Conservation (phyloP, 2,329 filamentous ascomycete genomes). For the Drechslerella coelobrocha region DNA sequence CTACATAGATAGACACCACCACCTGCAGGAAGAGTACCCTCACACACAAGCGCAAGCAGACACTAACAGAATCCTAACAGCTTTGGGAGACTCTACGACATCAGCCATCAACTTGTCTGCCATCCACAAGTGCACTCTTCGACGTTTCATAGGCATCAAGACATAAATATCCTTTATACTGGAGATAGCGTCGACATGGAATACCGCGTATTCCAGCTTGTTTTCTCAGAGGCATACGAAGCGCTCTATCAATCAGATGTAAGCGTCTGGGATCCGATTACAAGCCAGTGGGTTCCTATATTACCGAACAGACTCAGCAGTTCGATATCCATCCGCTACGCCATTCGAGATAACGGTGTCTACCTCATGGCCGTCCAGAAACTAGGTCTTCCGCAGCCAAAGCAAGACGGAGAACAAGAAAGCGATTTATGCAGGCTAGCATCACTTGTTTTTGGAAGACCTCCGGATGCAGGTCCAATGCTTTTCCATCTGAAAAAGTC, state of each 20-base stretch:
- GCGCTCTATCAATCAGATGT: constrained; percentile 9
- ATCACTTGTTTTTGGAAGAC: constrained; percentile 28
- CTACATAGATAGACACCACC: too few relatives aligned
- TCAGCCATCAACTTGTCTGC: too few relatives aligned
- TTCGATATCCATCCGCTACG: constrained; percentile 10
- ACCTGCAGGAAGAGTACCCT: too few relatives aligned
- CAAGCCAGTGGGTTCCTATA: constrained; percentile 15
- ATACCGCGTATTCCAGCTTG: constrained; percentile 10
- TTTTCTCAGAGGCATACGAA: constrained; percentile 10
- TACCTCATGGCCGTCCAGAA: constrained; percentile 25
- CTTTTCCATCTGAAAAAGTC: constrained; percentile 17
- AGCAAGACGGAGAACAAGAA: background rate
- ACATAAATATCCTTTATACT: too few relatives aligned
- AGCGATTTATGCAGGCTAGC: constrained; percentile 11
- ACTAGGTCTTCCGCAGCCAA: background rate
- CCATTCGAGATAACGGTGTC: constrained; percentile 25
- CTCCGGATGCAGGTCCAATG: constrained; percentile 15
- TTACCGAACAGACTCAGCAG: constrained; percentile 3
- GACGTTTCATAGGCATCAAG: too few relatives aligned
- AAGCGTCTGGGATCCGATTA: constrained; percentile 12
- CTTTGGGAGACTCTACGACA: too few relatives aligned
- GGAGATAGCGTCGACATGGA: too few relatives aligned
- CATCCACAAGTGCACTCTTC: too few relatives aligned
- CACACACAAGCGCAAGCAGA: too few relatives aligned
- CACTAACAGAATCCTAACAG: too few relatives aligned